phyloP scores from a whole-genome alignment of 2,329 filamentous ascomycete species.

The Byssothecium circinans region DNA sequence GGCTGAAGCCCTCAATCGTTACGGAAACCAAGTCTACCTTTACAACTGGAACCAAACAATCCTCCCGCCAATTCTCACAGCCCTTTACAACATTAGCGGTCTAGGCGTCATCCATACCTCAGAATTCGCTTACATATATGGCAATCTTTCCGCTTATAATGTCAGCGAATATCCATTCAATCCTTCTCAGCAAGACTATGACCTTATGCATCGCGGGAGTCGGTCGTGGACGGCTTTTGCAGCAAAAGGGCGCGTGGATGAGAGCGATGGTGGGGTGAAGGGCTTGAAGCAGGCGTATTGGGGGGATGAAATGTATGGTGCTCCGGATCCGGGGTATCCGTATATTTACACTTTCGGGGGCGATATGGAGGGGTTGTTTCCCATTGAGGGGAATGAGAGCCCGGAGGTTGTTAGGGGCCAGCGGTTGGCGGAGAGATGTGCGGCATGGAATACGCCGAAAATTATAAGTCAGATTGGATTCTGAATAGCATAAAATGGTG shows the following conservation, averaged over 20 bases:
- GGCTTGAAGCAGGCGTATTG: slow-evolving; percentile 48
- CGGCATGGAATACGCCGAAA: slow-evolving; percentile 50
- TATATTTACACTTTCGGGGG: slow-evolving; percentile 46
- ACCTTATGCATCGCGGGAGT: slow-evolving; percentile 45
- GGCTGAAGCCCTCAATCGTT: slow-evolving; percentile 44
- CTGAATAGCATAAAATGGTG: not conserved
- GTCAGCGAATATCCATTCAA: slow-evolving; percentile 35
- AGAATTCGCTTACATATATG: slow-evolving; percentile 58
- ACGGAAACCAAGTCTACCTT: slow-evolving; percentile 49
- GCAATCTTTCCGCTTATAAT: slow-evolving; percentile 47
- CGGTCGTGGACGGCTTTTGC: slow-evolving; percentile 55
- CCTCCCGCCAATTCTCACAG: slow-evolving; percentile 49
- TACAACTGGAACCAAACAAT: slow-evolving; percentile 60
- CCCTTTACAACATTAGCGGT: slow-evolving; percentile 37
- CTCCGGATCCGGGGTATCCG: slow-evolving; percentile 16
- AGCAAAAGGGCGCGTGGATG: slow-evolving; percentile 31
- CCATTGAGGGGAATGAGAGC: slow-evolving; percentile 41
- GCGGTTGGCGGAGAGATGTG: slow-evolving; percentile 52
- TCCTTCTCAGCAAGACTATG: slow-evolving; percentile 46
- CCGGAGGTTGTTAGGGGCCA: slow-evolving; percentile 37
- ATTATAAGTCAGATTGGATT: slow-evolving; percentile 45
- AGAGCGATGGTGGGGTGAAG: slow-evolving; percentile 43
- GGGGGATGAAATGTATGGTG: slow-evolving; percentile 14
- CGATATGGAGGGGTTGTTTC: slow-evolving; percentile 47
- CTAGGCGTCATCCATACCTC: slow-evolving; percentile 56